Percentiles rank a stretch among this genome's conserved stretches.
Evolutionary conservation across 2,329 filamentous ascomycete species (phyloP).

Genomic region (Calonectria hawksworthii): DNA sequence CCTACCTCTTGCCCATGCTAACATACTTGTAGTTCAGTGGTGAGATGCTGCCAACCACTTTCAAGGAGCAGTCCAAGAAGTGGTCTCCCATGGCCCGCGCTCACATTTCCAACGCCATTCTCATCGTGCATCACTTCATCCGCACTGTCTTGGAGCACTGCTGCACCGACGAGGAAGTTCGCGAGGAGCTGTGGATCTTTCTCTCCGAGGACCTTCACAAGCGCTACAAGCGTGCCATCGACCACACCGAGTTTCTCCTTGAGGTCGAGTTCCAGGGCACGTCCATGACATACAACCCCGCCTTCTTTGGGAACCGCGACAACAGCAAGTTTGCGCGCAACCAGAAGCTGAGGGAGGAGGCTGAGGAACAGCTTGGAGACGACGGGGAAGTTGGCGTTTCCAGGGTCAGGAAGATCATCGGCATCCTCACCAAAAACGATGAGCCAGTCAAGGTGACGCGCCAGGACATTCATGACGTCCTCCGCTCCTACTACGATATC

Average conservation of each 20-base stretch:
- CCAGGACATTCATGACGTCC: slow-evolving; percentile 71
- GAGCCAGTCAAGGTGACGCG: slow-evolving; percentile 52
- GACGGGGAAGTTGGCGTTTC: accelerated
- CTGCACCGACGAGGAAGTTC: slow-evolving; percentile 60
- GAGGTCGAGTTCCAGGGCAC: slow-evolving; percentile 39
- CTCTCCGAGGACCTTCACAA: slow-evolving; percentile 61
- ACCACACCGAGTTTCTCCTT: slow-evolving; percentile 66
- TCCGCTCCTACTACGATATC: slow-evolving; percentile 74
- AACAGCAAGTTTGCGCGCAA: slow-evolving; percentile 29
- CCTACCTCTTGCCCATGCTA: background rate
- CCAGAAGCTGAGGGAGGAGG: background rate
- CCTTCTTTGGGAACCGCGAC: slow-evolving; percentile 30
- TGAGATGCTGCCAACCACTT: slow-evolving; percentile 58
- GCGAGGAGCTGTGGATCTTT: slow-evolving; percentile 57
- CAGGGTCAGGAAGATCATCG: background rate
- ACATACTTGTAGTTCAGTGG: slow-evolving; percentile 48
- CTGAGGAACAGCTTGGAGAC: background rate
- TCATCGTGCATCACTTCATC: slow-evolving; percentile 68
- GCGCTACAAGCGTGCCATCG: slow-evolving; percentile 62
- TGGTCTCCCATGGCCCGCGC: slow-evolving; percentile 64
- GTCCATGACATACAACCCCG: slow-evolving; percentile 42
- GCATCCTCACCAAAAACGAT: slow-evolving; percentile 37
- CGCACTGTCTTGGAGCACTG: slow-evolving; percentile 54
- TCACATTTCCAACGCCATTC: slow-evolving; percentile 66
- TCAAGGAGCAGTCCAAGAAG: slow-evolving; percentile 67